Conservation (phyloP, 2,329 filamentous ascomycete genomes). For the Colletotrichum musae region DNA sequence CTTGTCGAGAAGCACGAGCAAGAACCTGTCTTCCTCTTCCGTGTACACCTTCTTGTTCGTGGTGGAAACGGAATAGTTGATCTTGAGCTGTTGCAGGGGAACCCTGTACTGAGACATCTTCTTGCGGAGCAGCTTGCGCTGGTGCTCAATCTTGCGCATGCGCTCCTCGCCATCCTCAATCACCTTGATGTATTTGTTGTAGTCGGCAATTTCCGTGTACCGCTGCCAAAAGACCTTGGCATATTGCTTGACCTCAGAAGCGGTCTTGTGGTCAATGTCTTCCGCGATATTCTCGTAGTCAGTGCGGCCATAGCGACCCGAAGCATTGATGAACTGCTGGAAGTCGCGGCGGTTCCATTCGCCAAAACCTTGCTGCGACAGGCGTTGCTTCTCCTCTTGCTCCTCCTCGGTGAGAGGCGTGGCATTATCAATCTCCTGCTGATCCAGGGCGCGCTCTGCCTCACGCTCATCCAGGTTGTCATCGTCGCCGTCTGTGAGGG, state of each 20-base stretch:
- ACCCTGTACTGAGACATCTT: slow-evolving; percentile 99
- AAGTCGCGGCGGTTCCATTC: slow-evolving; percentile 98
- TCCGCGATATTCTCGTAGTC: slow-evolving; percentile 88
- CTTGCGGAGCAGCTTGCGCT: slow-evolving; percentile 92
- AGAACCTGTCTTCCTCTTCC: slow-evolving; percentile 96
- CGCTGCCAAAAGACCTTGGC: slow-evolving; percentile 97
- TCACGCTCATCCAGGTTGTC: slow-evolving; percentile 89
- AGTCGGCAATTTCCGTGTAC: slow-evolving; percentile 91
- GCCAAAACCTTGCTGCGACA: slow-evolving; percentile 88
- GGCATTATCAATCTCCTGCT: slow-evolving; percentile 94
- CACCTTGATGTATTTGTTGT: slow-evolving; percentile 87
- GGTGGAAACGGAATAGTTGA: slow-evolving; percentile 98
- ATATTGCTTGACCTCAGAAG: slow-evolving; percentile 89
- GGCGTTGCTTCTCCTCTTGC: slow-evolving; percentile 84
- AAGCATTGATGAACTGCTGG: slow-evolving; percentile 97
- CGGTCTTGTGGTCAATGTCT: slow-evolving; percentile 92
- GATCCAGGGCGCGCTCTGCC: slow-evolving; percentile 88
- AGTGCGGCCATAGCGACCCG: slow-evolving; percentile 89
- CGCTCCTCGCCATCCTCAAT: slow-evolving; percentile 96
- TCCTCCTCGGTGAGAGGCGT: slow-evolving; percentile 91
- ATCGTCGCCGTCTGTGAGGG: slow-evolving; percentile 88
- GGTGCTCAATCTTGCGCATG: slow-evolving; percentile 88
- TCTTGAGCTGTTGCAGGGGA: slow-evolving; percentile 95
- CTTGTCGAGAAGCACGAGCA: slow-evolving; percentile 93
- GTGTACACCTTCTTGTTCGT: slow-evolving; percentile 99